phyloP scores from a whole-genome alignment of 805 yeast genomes.

The Lipomyces orientalis region DNA sequence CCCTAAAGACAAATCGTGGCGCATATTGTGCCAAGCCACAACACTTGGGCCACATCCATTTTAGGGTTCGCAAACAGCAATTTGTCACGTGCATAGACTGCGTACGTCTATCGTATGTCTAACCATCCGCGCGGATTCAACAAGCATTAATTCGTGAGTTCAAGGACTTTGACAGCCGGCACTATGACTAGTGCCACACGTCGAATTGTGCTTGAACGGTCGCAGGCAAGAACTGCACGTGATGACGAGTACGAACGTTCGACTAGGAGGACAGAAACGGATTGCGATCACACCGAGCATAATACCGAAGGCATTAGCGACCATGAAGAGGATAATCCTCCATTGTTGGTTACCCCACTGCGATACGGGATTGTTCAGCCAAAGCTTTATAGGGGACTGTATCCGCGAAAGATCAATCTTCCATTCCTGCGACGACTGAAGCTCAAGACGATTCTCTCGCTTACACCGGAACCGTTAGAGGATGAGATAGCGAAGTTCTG shows the following conservation, averaged over 20 bases:
- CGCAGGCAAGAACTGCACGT: neutral
- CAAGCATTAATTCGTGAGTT: neutral
- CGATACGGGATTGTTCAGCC: constrained; percentile 75
- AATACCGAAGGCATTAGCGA: neutral
- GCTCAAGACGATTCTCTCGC: constrained; percentile 73
- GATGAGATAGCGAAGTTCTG: constrained; percentile 61
- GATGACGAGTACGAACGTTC: neutral
- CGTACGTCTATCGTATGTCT: too few relatives aligned
- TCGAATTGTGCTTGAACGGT: neutral
- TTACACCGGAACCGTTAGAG: constrained; percentile 76
- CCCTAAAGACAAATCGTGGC: too few relatives aligned
- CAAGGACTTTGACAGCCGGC: neutral
- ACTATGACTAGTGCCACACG: neutral
- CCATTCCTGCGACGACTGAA: constrained; percentile 68
- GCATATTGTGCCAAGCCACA: too few relatives aligned
- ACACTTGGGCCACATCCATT: too few relatives aligned
- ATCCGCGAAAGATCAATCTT: constrained; percentile 77
- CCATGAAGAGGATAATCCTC: constrained; percentile 17
- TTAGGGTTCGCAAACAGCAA: too few relatives aligned
- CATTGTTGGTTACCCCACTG: constrained; percentile 62
- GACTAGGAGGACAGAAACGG: neutral
- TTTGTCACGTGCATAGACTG: too few relatives aligned
- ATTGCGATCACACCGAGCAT: neutral
- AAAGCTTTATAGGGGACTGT: constrained; percentile 79
- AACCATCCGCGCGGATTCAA: too few relatives aligned